Percentiles rank a stretch among this genome's conserved stretches.
phyloP scores from a whole-genome alignment of 2,329 filamentous ascomycete species.

The Xylaria sp. region DNA sequence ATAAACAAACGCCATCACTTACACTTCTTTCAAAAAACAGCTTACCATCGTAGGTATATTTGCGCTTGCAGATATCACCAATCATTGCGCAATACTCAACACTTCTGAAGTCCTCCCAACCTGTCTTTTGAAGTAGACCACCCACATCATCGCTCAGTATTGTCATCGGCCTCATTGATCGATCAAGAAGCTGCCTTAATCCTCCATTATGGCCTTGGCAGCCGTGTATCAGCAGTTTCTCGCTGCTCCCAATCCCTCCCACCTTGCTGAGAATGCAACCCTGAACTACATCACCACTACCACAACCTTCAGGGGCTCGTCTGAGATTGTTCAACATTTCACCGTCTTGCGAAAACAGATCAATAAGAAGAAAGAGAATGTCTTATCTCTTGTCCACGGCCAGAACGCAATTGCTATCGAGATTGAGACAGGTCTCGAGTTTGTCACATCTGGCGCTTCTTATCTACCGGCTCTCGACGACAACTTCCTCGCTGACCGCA shows the following conservation, averaged over 20 bases:
- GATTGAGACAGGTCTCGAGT: conserved; percentile 84
- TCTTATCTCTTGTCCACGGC: conserved; percentile 80
- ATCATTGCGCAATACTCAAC: not conserved
- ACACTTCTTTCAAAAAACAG: not conserved
- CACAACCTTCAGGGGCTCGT: conserved; percentile 75
- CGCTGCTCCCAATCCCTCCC: conserved; percentile 70
- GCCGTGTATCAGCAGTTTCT: conserved; percentile 78
- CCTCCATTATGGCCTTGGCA: conserved; percentile 59
- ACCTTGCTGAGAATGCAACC: conserved; percentile 73
- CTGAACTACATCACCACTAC: conserved; percentile 92
- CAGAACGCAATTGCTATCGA: conserved; percentile 77
- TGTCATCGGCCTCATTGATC: conserved; percentile 13
- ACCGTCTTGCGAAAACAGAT: conserved; percentile 76
- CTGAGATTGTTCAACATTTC: conserved; percentile 86
- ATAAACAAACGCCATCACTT: conserved; percentile 22
- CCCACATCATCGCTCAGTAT: conserved; percentile 10
- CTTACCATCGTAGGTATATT: conserved; percentile 1
- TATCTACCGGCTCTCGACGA: conserved; percentile 92
- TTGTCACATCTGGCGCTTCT: conserved; percentile 81
- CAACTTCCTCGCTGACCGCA: conserved; percentile 89
- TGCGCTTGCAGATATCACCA: conserved; percentile 17
- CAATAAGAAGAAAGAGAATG: conserved; percentile 83
- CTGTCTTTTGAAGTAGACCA: not conserved
- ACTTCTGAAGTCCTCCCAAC: not conserved
- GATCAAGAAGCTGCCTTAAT: conserved; percentile 13